A percentile compares a stretch with the other conserved stretches of the same genome.
phyloP scores from a whole-genome alignment of 2,329 filamentous ascomycete genomes.

The Neocucurbitaria cava region DNA sequence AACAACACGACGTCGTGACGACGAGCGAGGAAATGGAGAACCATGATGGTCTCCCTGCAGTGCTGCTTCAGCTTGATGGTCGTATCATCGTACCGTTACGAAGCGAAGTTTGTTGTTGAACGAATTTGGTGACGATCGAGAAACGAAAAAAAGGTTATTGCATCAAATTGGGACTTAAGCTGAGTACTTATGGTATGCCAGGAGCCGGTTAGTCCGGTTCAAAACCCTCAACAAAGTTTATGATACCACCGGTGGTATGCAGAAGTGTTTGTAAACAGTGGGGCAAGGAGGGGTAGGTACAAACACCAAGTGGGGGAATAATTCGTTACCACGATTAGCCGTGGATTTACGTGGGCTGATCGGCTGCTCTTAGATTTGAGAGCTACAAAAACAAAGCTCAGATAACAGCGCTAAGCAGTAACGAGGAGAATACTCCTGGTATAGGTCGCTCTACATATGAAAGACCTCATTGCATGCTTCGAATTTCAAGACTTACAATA shows the following conservation, averaged over 20 bases:
- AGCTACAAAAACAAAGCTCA: no score
- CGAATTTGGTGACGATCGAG: neutral
- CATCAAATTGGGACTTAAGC: neutral
- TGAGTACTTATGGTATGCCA: conserved; percentile 2
- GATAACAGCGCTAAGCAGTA: no score
- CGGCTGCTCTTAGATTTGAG: no score
- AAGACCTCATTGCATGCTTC: no score
- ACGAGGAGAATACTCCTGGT: no score
- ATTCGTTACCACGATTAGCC: no score
- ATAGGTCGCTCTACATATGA: no score
- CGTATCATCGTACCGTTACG: conserved; percentile 19
- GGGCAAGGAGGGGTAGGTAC: conserved; percentile 24
- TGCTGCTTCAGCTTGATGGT: conserved; percentile 19
- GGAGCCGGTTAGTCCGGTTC: neutral
- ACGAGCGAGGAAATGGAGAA: conserved; percentile 6
- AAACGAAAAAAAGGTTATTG: neutral
- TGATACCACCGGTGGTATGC: conserved; percentile 14
- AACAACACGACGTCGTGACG: neutral
- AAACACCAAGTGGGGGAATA: neutral
- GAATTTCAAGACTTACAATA: no score
- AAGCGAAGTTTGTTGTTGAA: neutral
- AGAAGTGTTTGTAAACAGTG: conserved; percentile 11
- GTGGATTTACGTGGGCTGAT: no score
- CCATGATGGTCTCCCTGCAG: neutral
- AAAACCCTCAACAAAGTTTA: conserved; percentile 2